Percentiles rank a stretch among this genome's conserved stretches.
Evolutionary conservation across 768 basidiomycete species (phyloP).

Genomic region (Amanita pallidorosea): DNA sequence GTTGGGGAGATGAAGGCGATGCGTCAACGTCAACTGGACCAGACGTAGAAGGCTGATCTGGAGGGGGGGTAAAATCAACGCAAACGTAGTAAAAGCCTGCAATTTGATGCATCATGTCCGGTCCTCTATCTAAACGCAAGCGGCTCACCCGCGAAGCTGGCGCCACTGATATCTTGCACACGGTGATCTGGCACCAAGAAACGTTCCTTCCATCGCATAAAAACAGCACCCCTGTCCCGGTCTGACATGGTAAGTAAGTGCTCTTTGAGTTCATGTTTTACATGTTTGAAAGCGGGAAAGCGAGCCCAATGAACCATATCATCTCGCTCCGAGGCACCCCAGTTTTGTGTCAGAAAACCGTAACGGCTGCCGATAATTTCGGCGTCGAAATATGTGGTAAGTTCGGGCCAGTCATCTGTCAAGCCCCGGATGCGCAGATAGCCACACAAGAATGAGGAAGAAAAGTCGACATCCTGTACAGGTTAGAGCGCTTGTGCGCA

Average conservation of each 20-base stretch:
- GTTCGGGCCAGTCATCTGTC: slow-evolving; percentile 90
- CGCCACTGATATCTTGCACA: slow-evolving; percentile 89
- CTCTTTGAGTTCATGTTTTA: slow-evolving; percentile 68
- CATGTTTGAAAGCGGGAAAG: slow-evolving; percentile 82
- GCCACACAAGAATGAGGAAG: slow-evolving; percentile 78
- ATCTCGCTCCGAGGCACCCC: slow-evolving; percentile 85
- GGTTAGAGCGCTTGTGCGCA: background rate
- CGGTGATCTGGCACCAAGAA: slow-evolving; percentile 94
- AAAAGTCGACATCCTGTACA: slow-evolving; percentile 77
- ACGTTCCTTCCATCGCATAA: slow-evolving; percentile 96
- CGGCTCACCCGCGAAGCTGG: slow-evolving; percentile 81
- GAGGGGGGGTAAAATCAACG: slow-evolving; percentile 77
- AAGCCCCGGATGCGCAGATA: slow-evolving; percentile 89
- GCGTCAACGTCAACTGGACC: slow-evolving; percentile 13
- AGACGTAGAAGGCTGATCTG: slow-evolving; percentile 8
- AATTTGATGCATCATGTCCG: slow-evolving; percentile 8
- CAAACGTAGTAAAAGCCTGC: slow-evolving; percentile 94
- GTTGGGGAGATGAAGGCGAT: slow-evolving; percentile 25
- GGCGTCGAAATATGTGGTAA: slow-evolving; percentile 95
- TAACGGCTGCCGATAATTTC: slow-evolving; percentile 88
- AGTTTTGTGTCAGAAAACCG: slow-evolving; percentile 84
- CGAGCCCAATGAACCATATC: slow-evolving; percentile 93
- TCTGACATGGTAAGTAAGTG: slow-evolving; percentile 73
- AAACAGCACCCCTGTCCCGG: slow-evolving; percentile 70
- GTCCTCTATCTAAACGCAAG: background rate